Percentiles rank a stretch among this genome's conserved stretches.
Conservation (phyloP, 192 early-diverging fungal species). For the Coemansia sp. region DNA sequence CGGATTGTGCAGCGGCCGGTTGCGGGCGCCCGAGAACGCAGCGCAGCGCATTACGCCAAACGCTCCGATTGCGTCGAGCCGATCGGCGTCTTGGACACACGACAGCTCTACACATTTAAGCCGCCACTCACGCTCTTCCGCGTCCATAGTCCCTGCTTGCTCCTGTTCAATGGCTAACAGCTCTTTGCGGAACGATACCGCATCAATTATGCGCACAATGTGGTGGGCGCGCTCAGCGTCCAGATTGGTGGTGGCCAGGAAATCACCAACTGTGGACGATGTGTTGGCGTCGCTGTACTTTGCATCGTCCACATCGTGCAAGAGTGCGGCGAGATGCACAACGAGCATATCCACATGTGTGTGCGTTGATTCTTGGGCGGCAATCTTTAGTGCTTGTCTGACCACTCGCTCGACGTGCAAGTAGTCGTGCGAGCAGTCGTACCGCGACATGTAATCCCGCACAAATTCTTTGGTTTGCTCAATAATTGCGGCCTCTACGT, state of each 20-base stretch:
- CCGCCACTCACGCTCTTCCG: constrained; percentile 54
- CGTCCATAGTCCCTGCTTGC: constrained; percentile 14
- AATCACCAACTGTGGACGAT: constrained; percentile 50
- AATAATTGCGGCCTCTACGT: background rate
- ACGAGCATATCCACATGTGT: constrained; percentile 56
- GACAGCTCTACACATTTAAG: constrained; percentile 59
- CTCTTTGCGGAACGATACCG: constrained; percentile 68
- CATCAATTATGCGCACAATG: constrained; percentile 60
- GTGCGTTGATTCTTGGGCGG: constrained; percentile 27
- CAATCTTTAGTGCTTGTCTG: constrained; percentile 50
- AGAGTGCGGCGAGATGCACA: constrained; percentile 65
- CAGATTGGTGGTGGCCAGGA: constrained; percentile 53
- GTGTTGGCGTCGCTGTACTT: constrained; percentile 58
- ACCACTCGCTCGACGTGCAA: constrained; percentile 68
- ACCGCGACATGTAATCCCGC: constrained; percentile 61
- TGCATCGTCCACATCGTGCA: constrained; percentile 70
- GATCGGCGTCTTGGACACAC: constrained; percentile 73
- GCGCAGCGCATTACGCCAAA: constrained; percentile 73
- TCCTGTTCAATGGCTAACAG: constrained; percentile 53
- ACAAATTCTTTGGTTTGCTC: constrained; percentile 57
- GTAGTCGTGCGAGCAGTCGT: constrained; percentile 72
- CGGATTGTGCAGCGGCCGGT: constrained; percentile 59
- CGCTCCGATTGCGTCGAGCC: constrained; percentile 71
- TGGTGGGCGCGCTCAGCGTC: constrained; percentile 46
- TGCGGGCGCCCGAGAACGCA: constrained; percentile 67